Conservation (phyloP, 2,329 filamentous ascomycete genomes). For the Penicillium expansum region DNA sequence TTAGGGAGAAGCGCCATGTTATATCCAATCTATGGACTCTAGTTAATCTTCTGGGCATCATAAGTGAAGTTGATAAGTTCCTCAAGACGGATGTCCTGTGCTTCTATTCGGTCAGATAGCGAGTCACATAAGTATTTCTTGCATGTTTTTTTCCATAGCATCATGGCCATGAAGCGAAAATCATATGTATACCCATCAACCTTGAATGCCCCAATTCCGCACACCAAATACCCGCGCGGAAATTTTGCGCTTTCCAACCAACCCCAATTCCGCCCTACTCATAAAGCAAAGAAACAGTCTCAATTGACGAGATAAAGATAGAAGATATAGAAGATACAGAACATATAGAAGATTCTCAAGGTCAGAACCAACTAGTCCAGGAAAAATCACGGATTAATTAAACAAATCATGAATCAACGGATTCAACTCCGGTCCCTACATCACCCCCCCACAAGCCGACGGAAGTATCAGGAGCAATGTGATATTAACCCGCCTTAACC, state of each 20-base stretch:
- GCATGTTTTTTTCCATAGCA: not conserved
- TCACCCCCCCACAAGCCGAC: too few relatives aligned
- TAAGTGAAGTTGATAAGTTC: not conserved
- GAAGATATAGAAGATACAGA: not conserved
- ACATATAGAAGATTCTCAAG: too few relatives aligned
- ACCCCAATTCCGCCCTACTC: not conserved
- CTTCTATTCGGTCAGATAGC: not conserved
- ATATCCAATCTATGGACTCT: not conserved
- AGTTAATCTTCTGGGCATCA: not conserved
- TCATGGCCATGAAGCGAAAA: too few relatives aligned
- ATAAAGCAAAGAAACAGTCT: not conserved
- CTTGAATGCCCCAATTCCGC: slow-evolving; percentile 2
- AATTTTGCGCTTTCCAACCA: slow-evolving; percentile 1
- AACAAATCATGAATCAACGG: not conserved
- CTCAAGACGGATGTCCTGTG: too few relatives aligned
- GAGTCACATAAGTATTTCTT: not conserved
- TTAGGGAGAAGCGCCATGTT: not conserved
- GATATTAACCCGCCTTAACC: not conserved
- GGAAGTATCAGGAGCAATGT: not conserved
- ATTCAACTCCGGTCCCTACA: not conserved
- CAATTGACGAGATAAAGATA: not conserved
- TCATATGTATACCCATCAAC: not conserved
- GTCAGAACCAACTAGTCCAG: not conserved
- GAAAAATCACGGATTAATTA: not conserved
- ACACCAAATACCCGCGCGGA: not conserved